A percentile compares a stretch with the other conserved stretches of the same genome.
These are phyloP conservation scores for Sechiopsis laciniata DNA, from an alignment of 306 rosid species.

Conservation along the genomic window DNA sequence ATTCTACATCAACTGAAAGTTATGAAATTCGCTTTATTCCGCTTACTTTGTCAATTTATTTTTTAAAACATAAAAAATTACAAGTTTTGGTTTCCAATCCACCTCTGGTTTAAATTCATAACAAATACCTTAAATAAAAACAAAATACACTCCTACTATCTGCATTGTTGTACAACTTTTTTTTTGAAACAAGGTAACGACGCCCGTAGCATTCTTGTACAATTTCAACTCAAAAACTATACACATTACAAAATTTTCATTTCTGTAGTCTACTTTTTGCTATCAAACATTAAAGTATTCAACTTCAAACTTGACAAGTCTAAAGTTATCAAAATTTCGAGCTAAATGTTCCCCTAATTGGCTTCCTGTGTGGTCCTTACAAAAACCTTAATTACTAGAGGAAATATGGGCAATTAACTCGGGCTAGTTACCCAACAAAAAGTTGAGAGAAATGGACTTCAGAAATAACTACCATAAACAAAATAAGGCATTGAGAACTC, in stretches of 20 bases:
- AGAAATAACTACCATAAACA: background rate
- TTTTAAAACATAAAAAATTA: too few relatives aligned
- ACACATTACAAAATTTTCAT: background rate
- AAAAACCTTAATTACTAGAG: background rate
- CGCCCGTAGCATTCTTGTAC: too few relatives aligned
- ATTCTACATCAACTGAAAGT: background rate
- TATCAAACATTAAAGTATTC: too few relatives aligned
- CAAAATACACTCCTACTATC: background rate
- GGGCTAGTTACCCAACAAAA: background rate
- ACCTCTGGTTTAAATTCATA: background rate
- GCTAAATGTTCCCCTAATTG: background rate
- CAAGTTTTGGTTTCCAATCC: background rate
- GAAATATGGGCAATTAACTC: background rate
- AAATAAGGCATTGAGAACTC: background rate
- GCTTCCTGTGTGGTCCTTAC: constrained; percentile 9
- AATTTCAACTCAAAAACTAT: background rate
- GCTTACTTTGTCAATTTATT: background rate
- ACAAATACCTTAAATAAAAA: background rate
- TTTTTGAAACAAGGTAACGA: too few relatives aligned
- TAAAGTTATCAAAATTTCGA: background rate
- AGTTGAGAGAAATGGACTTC: background rate
- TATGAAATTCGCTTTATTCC: background rate
- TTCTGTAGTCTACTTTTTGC: background rate
- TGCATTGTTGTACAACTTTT: background rate
- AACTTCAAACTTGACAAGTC: background rate